These are phyloP conservation scores for Castanea mollissima DNA, from an alignment of 306 rosid genomes.

Conservation along the genomic window DNA sequence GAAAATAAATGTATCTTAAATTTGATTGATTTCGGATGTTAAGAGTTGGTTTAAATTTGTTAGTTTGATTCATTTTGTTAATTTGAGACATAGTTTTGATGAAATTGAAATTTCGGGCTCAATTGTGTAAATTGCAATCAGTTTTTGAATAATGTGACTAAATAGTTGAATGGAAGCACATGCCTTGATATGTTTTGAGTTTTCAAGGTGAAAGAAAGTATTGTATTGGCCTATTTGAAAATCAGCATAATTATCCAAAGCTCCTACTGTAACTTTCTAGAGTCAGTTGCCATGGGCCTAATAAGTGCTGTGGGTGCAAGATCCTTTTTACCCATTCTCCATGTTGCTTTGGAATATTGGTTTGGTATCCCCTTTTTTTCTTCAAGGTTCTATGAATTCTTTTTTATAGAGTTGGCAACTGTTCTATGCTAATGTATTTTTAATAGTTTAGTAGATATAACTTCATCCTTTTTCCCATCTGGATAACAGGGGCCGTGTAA, in stretches of 20 bases:
- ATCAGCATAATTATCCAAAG: neutral
- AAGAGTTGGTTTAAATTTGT: too few relatives aligned
- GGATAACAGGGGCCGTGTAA: conserved; percentile 61
- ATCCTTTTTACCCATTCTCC: neutral
- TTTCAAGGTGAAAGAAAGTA: conserved; percentile 1
- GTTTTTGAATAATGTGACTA: too few relatives aligned
- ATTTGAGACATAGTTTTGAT: too few relatives aligned
- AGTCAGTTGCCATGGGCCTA: neutral
- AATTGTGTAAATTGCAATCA: too few relatives aligned
- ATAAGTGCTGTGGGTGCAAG: neutral
- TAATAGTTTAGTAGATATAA: conserved; percentile 8
- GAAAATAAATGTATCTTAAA: too few relatives aligned
- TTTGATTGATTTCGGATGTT: too few relatives aligned
- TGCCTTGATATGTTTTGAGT: neutral
- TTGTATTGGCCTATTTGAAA: neutral
- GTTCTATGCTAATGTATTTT: neutral
- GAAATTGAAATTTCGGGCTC: too few relatives aligned
- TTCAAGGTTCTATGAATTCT: neutral
- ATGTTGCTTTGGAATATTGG: neutral
- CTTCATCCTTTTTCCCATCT: conserved; percentile 21
- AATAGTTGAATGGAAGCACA: too few relatives aligned
- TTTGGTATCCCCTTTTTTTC: neutral
- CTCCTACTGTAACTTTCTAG: neutral
- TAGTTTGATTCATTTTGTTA: too few relatives aligned
- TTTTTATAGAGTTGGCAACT: neutral